Conservation (phyloP, 1,139 yeast genomes). For the Zygosaccharomyces sapae region DNA sequence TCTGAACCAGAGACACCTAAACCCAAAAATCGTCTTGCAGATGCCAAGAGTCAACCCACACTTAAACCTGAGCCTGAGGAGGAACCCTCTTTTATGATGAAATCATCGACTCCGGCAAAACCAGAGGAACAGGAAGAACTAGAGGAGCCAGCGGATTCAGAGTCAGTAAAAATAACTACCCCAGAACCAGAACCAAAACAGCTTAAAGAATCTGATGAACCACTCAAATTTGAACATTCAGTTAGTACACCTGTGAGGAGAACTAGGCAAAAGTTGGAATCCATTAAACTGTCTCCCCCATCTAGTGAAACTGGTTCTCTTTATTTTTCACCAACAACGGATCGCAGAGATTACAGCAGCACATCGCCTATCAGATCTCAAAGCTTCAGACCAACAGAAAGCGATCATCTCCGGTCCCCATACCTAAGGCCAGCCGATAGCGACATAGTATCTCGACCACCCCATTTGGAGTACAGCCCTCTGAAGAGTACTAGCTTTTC, state of each 20-base stretch:
- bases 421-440: constrained; percentile 11
- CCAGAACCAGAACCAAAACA: not conserved
- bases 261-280: not conserved
- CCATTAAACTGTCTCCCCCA: constrained; percentile 9
- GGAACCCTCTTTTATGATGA: not conserved
- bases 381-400: constrained; percentile 13
- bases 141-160: not conserved
- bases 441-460: constrained; percentile 13
- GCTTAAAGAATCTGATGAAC: not conserved
- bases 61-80: not conserved
- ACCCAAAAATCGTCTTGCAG: not conserved
- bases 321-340: constrained; percentile 4
- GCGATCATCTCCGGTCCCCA: constrained; percentile 9
- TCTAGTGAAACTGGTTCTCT: constrained; percentile 8
- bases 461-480: constrained; percentile 30
- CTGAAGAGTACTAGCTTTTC: constrained; percentile 27
- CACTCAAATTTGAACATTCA: not conserved
- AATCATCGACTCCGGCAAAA: not conserved
- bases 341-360: not conserved
- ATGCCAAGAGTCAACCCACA: not conserved
- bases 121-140: not conserved
- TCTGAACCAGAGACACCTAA: not conserved
- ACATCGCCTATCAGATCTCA: constrained; percentile 12
- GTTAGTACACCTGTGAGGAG: constrained; percentile 6
- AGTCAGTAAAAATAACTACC: not conserved